Evolutionary conservation across 352 stramenopile genomes (phyloP).

Genomic region (Peronospora belbahrii): DNA sequence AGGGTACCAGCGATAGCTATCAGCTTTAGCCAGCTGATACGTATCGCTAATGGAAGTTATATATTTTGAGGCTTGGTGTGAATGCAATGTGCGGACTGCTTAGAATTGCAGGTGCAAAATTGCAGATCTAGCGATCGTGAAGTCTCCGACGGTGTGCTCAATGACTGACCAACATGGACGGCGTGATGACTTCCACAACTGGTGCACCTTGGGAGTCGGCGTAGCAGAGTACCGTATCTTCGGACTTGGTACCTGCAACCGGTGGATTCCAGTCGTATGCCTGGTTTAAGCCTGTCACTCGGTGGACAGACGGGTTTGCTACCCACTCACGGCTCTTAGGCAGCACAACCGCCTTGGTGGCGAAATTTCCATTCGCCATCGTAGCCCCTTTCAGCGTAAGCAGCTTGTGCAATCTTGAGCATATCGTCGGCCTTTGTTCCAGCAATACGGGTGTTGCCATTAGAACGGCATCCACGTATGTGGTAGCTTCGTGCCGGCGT

Average conservation of each 20-base stretch:
- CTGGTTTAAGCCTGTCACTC: constrained; percentile 36
- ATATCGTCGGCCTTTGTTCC: constrained; percentile 34
- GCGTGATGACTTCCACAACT: constrained; percentile 50
- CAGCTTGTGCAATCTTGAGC: constrained; percentile 45
- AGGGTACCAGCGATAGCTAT: too few relatives aligned
- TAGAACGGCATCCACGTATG: constrained; percentile 57
- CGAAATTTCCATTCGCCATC: constrained; percentile 54
- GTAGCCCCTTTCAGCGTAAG: constrained; percentile 51
- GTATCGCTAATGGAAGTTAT: not conserved
- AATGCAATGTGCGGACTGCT: constrained; percentile 6
- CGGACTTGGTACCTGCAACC: constrained; percentile 61
- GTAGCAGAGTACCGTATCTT: constrained; percentile 56
- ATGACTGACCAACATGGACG: constrained; percentile 47
- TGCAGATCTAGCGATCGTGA: constrained; percentile 38
- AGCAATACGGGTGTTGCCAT: constrained; percentile 33
- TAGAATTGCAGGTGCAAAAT: constrained; percentile 57
- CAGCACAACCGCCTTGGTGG: constrained; percentile 56
- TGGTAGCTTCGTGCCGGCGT: constrained; percentile 51
- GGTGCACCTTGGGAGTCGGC: constrained; percentile 14
- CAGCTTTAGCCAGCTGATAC: constrained; percentile 12
- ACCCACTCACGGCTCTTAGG: constrained; percentile 72
- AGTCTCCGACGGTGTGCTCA: constrained; percentile 40
- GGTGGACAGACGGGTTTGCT: constrained; percentile 34
- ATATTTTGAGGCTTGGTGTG: not conserved
- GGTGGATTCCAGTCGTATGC: constrained; percentile 71